Conservation (phyloP, 371 early-diverging fungal genomes). For the Funneliformis caledonium region DNA sequence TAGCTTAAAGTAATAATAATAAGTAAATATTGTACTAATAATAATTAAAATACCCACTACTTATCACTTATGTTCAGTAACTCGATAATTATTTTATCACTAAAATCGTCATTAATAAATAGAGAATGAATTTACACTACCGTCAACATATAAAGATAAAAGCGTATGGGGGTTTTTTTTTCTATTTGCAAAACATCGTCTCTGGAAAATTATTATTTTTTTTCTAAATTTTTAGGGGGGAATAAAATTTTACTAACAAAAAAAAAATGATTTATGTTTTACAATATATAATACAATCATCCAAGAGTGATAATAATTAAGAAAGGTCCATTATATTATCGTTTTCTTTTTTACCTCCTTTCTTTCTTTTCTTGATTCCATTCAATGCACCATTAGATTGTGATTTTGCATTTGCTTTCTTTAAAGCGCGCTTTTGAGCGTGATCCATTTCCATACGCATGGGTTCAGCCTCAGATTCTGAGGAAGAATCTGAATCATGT, state of each 20-base stretch:
- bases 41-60: background rate
- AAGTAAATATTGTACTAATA: background rate
- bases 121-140: background rate
- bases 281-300: background rate
- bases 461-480: constrained; percentile 22
- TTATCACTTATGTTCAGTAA: background rate
- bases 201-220: background rate
- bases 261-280: background rate
- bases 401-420: background rate
- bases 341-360: constrained; percentile 11
- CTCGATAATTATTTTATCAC: background rate
- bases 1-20: background rate
- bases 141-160: background rate
- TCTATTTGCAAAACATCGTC: background rate
- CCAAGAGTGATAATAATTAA: background rate
- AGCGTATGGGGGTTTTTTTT: background rate
- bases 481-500: constrained; percentile 17
- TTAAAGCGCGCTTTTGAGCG: background rate
- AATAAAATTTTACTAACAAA: background rate
- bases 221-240: background rate
- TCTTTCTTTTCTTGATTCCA: constrained; percentile 11
- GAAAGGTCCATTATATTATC: constrained; percentile 31
- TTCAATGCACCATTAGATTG: background rate
- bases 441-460: constrained; percentile 34
- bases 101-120: too few species aligned